These are phyloP conservation scores for Mrakia frigida DNA, from an alignment of 768 basidiomycete genomes.

Conservation along the genomic window DNA sequence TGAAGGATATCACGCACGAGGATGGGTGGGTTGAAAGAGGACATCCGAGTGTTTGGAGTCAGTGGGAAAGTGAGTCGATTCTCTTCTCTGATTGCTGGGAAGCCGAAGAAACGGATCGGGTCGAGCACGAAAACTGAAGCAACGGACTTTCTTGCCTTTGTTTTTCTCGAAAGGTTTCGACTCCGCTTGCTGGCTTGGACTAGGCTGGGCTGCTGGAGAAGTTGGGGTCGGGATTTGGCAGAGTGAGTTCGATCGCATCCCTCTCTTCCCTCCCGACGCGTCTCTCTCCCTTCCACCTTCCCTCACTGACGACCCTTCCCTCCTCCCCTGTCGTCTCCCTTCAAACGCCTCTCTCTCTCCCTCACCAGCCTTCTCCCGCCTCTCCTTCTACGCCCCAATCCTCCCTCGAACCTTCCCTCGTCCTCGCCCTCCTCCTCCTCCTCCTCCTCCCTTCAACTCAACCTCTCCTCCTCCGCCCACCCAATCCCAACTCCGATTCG, in stretches of 20 bases:
- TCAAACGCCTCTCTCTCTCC: too few relatives aligned
- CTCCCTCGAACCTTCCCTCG: neutral
- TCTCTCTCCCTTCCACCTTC: neutral
- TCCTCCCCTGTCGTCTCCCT: neutral
- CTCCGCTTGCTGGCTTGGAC: constrained; percentile 18
- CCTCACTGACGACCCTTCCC: neutral
- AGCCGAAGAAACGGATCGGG: too few relatives aligned
- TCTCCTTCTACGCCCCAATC: constrained; percentile 15
- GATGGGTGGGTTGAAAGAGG: constrained; percentile 3
- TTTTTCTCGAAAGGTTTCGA: neutral
- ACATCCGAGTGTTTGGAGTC: constrained; percentile 23
- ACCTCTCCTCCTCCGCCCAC: neutral
- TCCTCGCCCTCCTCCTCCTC: neutral
- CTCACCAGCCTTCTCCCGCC: constrained; percentile 13
- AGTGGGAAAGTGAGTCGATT: neutral
- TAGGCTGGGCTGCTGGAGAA: constrained; percentile 30
- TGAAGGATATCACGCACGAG: constrained; percentile 2
- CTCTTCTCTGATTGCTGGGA: too few relatives aligned
- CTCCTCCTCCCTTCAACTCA: neutral
- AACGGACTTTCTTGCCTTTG: neutral
- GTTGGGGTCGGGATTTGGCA: constrained; percentile 30
- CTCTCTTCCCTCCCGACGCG: neutral
- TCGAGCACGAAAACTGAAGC: too few relatives aligned
- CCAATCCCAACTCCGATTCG: neutral
- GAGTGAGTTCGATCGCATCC: constrained; percentile 2